phyloP scores from a whole-genome alignment of 2,329 filamentous ascomycete genomes.

The Sphaerulina musiva region DNA sequence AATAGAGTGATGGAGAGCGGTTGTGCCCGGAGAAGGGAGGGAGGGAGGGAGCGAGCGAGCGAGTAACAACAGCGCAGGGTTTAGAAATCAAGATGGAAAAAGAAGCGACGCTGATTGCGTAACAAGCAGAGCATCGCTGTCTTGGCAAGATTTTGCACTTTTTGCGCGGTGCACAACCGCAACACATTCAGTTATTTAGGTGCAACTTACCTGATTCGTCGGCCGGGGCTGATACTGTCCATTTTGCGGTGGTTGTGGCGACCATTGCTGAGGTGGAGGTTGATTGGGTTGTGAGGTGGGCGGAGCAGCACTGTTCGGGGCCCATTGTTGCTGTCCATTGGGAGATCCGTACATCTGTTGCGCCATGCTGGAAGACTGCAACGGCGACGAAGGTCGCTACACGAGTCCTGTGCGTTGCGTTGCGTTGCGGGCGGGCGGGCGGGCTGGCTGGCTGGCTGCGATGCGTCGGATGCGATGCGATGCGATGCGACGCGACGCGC shows the following conservation, averaged over 20 bases:
- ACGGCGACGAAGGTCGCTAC: neutral
- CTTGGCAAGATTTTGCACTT: constrained; percentile 18
- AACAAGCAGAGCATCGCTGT: constrained; percentile 23
- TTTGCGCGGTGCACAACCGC: constrained; percentile 11
- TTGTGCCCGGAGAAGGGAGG: constrained; percentile 2
- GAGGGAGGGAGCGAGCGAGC: neutral
- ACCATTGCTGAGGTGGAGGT: constrained; percentile 22
- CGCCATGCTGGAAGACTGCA: neutral
- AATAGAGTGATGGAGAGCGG: constrained; percentile 9
- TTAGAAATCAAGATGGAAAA: constrained; percentile 17
- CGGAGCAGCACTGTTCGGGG: constrained; percentile 11
- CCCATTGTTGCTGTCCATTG: constrained; percentile 17
- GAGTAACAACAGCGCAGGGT: constrained; percentile 11
- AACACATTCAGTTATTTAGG: neutral
- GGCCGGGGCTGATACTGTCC: constrained; percentile 31
- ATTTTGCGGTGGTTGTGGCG: constrained; percentile 30
- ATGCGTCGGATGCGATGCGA: too few relatives aligned
- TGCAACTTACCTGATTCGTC: constrained; percentile 29
- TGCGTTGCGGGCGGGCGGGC: neutral
- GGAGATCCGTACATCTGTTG: constrained; percentile 23
- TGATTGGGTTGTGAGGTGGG: constrained; percentile 22
- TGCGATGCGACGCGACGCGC: neutral
- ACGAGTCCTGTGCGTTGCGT: neutral
- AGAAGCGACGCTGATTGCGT: constrained; percentile 22
- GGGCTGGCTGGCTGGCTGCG: too few relatives aligned